phyloP scores from a whole-genome alignment of 1,284 basidiomycete genomes.

The Vanrija sp. region DNA sequence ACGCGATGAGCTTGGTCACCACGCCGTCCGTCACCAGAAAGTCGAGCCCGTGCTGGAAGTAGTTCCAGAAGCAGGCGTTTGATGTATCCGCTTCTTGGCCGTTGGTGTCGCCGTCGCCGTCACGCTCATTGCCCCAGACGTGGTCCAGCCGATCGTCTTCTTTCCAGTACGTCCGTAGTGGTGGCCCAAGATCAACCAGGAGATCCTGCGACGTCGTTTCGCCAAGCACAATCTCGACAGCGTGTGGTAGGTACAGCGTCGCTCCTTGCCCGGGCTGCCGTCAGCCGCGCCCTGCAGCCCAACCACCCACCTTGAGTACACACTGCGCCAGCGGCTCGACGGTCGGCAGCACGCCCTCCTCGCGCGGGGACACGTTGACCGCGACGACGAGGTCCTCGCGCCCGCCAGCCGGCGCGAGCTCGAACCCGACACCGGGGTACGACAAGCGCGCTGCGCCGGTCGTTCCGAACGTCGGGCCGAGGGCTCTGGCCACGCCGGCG shows the following conservation, averaged over 20 bases:
- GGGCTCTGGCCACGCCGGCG: conserved; percentile 64
- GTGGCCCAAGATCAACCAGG: conserved; percentile 69
- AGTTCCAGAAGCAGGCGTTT: conserved; percentile 77
- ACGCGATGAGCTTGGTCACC: conserved; percentile 77
- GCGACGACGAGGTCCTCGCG: conserved; percentile 41
- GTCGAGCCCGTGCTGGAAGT: conserved; percentile 81
- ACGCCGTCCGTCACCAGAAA: conserved; percentile 66
- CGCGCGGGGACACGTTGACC: conserved; percentile 38
- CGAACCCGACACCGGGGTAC: conserved; percentile 76
- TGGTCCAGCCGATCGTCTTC: conserved; percentile 72
- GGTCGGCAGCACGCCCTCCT: conserved; percentile 31
- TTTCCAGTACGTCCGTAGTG: conserved; percentile 72
- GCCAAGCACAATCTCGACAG: conserved; percentile 65
- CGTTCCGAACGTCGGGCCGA: conserved; percentile 79
- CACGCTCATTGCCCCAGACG: conserved; percentile 32
- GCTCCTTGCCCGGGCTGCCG: conserved; percentile 68
- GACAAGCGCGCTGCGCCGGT: conserved; percentile 19
- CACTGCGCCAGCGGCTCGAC: conserved; percentile 12
- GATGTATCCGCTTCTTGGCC: not conserved
- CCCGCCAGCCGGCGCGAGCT: conserved; percentile 60
- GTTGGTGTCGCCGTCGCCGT: not conserved
- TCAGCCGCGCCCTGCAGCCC: not conserved
- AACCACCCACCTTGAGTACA: conserved; percentile 20
- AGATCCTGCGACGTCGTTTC: conserved; percentile 77
- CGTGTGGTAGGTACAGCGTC: conserved; percentile 51